Percentiles rank a stretch among this genome's conserved stretches.
Conservation (phyloP, 2,329 filamentous ascomycete genomes). For the Xylariaceae sp. region DNA sequence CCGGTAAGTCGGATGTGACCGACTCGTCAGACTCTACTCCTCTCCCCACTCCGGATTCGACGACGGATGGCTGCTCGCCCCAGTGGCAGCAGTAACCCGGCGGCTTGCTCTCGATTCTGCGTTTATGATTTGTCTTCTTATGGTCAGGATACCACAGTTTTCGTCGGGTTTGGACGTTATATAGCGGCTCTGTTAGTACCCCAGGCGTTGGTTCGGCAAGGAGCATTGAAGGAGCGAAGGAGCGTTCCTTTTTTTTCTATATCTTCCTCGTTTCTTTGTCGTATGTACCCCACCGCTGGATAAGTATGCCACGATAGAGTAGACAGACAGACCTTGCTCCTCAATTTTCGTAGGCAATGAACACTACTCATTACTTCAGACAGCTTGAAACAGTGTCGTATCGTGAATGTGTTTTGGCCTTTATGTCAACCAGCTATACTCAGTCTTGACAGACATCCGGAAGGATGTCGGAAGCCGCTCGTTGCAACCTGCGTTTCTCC, state of each 20-base stretch:
- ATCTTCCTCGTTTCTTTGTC: conserved; percentile 1
- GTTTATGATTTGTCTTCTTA: too few relatives aligned
- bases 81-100: conserved; percentile 19
- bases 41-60: conserved; percentile 25
- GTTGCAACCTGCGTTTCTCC: conserved; percentile 27
- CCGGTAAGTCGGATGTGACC: conserved; percentile 25
- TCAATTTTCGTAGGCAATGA: background rate
- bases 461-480: conserved; percentile 10
- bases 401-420: too few relatives aligned
- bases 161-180: too few relatives aligned
- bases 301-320: too few relatives aligned
- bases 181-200: background rate
- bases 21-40: conserved; percentile 26
- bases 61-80: conserved; percentile 23
- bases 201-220: conserved; percentile 5
- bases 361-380: background rate
- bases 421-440: background rate
- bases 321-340: background rate
- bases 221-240: conserved; percentile 6
- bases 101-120: too few relatives aligned
- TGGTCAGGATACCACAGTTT: conserved; percentile 10
- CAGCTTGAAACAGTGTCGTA: too few relatives aligned
- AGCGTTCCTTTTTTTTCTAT: background rate
- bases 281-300: too few relatives aligned
- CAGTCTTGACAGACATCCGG: conserved; percentile 5